Percentiles rank a stretch among this genome's conserved stretches.
phyloP scores from a whole-genome alignment of 768 basidiomycete genomes.

The Agaricus blazei region DNA sequence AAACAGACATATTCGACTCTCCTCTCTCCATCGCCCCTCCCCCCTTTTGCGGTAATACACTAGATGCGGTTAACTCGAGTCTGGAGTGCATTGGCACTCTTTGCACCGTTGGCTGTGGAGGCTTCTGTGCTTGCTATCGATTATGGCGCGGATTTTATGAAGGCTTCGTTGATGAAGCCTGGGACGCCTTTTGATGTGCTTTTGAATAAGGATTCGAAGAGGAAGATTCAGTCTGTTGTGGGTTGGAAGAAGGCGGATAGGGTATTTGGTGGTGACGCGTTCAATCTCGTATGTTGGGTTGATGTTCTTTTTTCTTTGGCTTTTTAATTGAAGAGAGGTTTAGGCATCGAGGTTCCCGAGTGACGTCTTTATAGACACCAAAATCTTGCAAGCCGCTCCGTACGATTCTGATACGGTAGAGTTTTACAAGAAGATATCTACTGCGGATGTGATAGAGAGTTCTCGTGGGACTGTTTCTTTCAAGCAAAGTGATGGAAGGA shows the following conservation, averaged over 20 bases:
- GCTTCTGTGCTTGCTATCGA: conserved; percentile 92
- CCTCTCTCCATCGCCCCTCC: conserved; percentile 7
- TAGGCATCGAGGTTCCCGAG: conserved; percentile 90
- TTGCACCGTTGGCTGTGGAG: conserved; percentile 39
- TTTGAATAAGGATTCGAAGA: conserved; percentile 93
- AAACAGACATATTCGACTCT: conserved; percentile 4
- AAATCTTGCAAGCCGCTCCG: conserved; percentile 74
- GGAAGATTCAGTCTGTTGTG: conserved; percentile 88
- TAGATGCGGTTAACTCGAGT: conserved; percentile 34
- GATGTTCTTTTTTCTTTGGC: too few species aligned
- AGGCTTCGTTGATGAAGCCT: conserved; percentile 92
- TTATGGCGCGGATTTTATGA: conserved; percentile 98
- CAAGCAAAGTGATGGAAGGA: conserved; percentile 52
- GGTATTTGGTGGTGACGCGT: conserved; percentile 85
- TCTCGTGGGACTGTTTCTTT: conserved; percentile 58
- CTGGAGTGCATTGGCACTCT: conserved; percentile 33
- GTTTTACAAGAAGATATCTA: conserved; percentile 54
- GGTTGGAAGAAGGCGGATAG: conserved; percentile 91
- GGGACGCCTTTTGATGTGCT: conserved; percentile 94
- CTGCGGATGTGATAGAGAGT: conserved; percentile 47
- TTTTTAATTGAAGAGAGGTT: conserved; percentile 1
- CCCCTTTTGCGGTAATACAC: conserved; percentile 12
- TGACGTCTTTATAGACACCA: conserved; percentile 82
- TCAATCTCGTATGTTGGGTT: conserved; percentile 79
- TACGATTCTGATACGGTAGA: conserved; percentile 52